Percentiles rank a stretch among this genome's conserved stretches.
phyloP scores from a whole-genome alignment of 768 basidiomycete genomes.

The Phlegmacium glaucopus region DNA sequence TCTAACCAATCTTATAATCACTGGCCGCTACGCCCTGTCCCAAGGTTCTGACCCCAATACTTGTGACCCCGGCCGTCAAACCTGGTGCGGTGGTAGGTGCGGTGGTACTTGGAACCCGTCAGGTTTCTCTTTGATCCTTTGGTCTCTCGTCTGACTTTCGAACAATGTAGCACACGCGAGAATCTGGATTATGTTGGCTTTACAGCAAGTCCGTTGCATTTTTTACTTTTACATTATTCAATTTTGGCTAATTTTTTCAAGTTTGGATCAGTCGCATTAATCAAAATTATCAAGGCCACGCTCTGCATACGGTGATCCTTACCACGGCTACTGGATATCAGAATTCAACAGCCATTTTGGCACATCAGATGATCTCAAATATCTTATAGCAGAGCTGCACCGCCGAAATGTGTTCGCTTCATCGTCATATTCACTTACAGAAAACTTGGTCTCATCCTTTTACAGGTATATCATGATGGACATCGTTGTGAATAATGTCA shows the following conservation, averaged over 20 bases:
- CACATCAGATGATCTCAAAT: slow-evolving; percentile 66
- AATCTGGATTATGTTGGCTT: slow-evolving; percentile 90
- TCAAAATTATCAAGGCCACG: slow-evolving; percentile 73
- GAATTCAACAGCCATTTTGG: slow-evolving; percentile 74
- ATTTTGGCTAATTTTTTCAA: slow-evolving; percentile 17
- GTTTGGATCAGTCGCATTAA: slow-evolving; percentile 85
- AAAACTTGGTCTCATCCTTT: slow-evolving; percentile 1
- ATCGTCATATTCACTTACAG: background rate
- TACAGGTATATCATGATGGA: slow-evolving; percentile 64
- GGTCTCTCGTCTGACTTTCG: background rate
- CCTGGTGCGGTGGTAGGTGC: slow-evolving; percentile 88
- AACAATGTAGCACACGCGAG: slow-evolving; percentile 45
- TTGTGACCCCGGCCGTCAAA: slow-evolving; percentile 59
- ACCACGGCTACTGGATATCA: slow-evolving; percentile 84
- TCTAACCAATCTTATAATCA: no score
- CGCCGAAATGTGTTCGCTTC: slow-evolving; percentile 59
- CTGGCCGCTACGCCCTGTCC: slow-evolving; percentile 74
- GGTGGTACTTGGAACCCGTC: slow-evolving; percentile 75
- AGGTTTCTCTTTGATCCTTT: slow-evolving; percentile 18
- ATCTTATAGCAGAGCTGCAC: slow-evolving; percentile 65
- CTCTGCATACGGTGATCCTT: slow-evolving; percentile 75
- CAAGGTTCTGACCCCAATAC: slow-evolving; percentile 43
- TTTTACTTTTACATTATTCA: background rate
- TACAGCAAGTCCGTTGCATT: slow-evolving; percentile 53
- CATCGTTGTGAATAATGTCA: slow-evolving; percentile 84